Base-by-base conservation (phyloP, 805 yeast genomes). In the Cyberlindnera samutprakarnensis region DNA sequence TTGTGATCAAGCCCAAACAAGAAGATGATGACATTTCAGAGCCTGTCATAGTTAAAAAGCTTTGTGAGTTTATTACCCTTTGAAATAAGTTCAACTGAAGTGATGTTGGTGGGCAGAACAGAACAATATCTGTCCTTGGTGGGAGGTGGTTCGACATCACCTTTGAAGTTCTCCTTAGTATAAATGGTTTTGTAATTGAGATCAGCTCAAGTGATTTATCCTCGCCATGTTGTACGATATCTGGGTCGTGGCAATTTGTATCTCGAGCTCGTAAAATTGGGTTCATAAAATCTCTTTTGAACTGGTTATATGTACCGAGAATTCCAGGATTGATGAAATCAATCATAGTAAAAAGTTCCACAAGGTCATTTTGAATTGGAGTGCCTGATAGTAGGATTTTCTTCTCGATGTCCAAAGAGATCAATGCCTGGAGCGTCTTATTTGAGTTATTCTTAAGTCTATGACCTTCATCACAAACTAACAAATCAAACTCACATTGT, bases 391-490 rank as follows among this genome's bases (percentile, higher is more conserved):
- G 59, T 5, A 90, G 48, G 2, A 90, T 60, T 38, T 79, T 73
- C 26, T 65, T 71, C 7, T 62, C 62, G 4, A 47, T 43, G 6
- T 39, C 36, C 23, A 47, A 27, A 2, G 64, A 46, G 25, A 70
- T 72, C 32, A 90, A 59, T 0, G 77, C 73, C 37, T 74, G 75
- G 31, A 86, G 43, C 0, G 82, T 75, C 53, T 85, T 87, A 37
- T 83, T 85, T 8, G 75, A 61, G 5, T 74, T 65, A 44, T 75
- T 83, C 46, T 90, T 92, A 43, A 92, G 64, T 30, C 95, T 65
- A 54, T 92, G 98, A 3, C 97, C 98, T 51, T 92, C 98, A 55
- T 92, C 98, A 54, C 54, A 92, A 1, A 92, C 72, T 14, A 92
- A 59, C 13, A 92, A 43, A 51, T 87, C 97, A 24, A 74, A 63